These are phyloP conservation scores for Psilocybe sp. DNA, from an alignment of 768 basidiomycete species.

Conservation along the genomic window DNA sequence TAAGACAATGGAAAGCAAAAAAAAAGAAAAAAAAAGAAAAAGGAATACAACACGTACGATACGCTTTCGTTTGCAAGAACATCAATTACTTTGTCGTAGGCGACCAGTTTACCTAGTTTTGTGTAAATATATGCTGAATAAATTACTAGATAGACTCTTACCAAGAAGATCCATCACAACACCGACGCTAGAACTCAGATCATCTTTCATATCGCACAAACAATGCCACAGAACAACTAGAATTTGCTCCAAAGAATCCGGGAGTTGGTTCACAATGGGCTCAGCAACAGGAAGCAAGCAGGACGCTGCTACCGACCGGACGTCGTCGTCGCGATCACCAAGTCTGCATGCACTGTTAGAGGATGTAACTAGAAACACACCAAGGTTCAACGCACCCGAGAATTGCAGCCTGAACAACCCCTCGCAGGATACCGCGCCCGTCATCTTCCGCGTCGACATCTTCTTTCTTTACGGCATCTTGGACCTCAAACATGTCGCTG, in stretches of 20 bases:
- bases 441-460: constrained; percentile 33
- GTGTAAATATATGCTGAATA: constrained; percentile 2
- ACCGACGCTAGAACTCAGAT: constrained; percentile 93
- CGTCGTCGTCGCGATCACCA: constrained; percentile 91
- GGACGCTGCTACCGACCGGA: constrained; percentile 90
- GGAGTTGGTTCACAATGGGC: constrained; percentile 73
- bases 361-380: not conserved
- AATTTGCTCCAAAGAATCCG: constrained; percentile 68
- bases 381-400: constrained; percentile 63
- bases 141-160: constrained; percentile 27
- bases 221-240: constrained; percentile 89
- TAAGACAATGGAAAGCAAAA: not conserved
- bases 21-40: not conserved
- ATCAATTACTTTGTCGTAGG: constrained; percentile 72
- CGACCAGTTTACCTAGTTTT: constrained; percentile 74
- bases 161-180: constrained; percentile 98
- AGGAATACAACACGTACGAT: constrained; percentile 66
- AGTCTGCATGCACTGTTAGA: constrained; percentile 46
- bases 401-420: constrained; percentile 87
- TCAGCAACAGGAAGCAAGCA: constrained; percentile 87
- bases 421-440: constrained; percentile 62
- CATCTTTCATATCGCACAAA: constrained; percentile 90
- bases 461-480: constrained; percentile 30
- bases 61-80: constrained; percentile 66
- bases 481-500: constrained; percentile 68